Percentiles rank a stretch among this genome's conserved stretches.
These are phyloP conservation scores for Rhynchospora pubera DNA, from an alignment of 176 grass and related monocot species.

Conservation along the genomic window DNA sequence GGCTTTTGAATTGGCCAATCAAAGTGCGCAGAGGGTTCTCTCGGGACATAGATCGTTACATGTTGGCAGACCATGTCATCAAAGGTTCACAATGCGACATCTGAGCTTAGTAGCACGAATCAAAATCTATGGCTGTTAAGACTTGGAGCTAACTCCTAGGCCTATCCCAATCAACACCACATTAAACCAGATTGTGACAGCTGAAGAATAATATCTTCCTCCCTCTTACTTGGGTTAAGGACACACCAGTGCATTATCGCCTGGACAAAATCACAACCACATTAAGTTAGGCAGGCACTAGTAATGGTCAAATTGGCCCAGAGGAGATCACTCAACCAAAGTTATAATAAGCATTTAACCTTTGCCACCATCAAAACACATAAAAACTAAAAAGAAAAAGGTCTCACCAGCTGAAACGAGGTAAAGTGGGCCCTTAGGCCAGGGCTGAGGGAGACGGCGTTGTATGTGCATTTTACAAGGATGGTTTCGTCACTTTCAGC, in stretches of 20 bases:
- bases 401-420: conserved; percentile 69
- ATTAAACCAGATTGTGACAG: neutral
- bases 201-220: too few species aligned
- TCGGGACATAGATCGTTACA: too few species aligned
- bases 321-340: neutral
- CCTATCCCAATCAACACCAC: neutral
- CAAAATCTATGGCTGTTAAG: neutral
- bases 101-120: too few species aligned
- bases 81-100: too few species aligned
- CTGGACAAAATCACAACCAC: neutral
- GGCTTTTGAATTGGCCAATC: too few species aligned
- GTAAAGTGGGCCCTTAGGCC: conserved; percentile 78
- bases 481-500: conserved; percentile 43
- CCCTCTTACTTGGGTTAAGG: neutral
- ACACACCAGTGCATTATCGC: neutral
- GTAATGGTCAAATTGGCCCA: neutral
- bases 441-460: conserved; percentile 76
- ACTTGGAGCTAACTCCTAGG: neutral
- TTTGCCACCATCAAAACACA: neutral
- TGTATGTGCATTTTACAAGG: conserved; percentile 84
- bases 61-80: too few species aligned
- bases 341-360: neutral
- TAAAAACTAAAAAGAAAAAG: neutral
- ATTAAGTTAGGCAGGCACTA: neutral
- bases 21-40: too few species aligned